Conservation (phyloP, 1,284 basidiomycete species). For the Meira nashicola region DNA sequence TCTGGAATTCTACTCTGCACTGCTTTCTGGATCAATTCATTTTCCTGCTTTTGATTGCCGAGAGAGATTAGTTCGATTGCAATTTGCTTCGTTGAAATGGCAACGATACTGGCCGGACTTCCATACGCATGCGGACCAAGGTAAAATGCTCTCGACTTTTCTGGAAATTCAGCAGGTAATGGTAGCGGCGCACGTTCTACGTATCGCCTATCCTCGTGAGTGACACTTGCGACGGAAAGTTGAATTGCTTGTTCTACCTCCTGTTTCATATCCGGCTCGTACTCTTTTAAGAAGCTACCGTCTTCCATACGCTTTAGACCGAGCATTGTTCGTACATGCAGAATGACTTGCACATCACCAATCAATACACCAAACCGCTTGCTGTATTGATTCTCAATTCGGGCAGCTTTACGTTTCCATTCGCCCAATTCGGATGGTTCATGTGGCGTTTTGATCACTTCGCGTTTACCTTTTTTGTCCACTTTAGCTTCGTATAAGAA, state of each 20-base stretch:
- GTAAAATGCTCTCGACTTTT: slow-evolving; percentile 88
- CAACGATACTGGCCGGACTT: slow-evolving; percentile 81
- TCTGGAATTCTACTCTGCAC: slow-evolving; percentile 31
- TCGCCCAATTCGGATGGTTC: slow-evolving; percentile 52
- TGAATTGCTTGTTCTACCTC: slow-evolving; percentile 74
- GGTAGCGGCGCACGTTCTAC: slow-evolving; percentile 68
- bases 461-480: slow-evolving; percentile 24
- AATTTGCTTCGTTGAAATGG: slow-evolving; percentile 57
- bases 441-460: slow-evolving; percentile 31
- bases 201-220: slow-evolving; percentile 43
- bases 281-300: slow-evolving; percentile 90
- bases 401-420: slow-evolving; percentile 58
- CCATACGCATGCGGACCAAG: slow-evolving; percentile 88
- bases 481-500: slow-evolving; percentile 65
- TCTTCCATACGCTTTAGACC: slow-evolving; percentile 81
- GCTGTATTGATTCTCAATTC: slow-evolving; percentile 78
- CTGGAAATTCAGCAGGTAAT: slow-evolving; percentile 81
- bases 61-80: slow-evolving; percentile 43
- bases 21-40: slow-evolving; percentile 29
- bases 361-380: slow-evolving; percentile 83
- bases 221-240: slow-evolving; percentile 36
- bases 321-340: slow-evolving; percentile 54
- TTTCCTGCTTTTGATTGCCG: slow-evolving; percentile 43
- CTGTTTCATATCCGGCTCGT: slow-evolving; percentile 68
- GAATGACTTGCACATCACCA: slow-evolving; percentile 61